phyloP scores from a whole-genome alignment of 1,284 basidiomycete genomes.

The Tilletia horrida region DNA sequence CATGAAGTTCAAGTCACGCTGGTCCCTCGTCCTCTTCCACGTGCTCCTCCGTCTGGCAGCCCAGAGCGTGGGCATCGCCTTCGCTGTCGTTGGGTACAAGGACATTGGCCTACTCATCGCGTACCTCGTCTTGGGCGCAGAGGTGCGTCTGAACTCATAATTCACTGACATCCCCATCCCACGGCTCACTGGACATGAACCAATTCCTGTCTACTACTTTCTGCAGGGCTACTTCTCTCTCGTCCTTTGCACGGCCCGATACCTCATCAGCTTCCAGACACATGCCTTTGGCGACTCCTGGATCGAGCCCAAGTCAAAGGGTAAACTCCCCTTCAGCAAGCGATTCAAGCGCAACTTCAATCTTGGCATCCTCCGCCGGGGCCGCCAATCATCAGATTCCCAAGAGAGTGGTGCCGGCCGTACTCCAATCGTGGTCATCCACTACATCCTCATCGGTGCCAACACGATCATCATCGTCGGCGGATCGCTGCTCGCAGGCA shows the following conservation, averaged over 20 bases:
- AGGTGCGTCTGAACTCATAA: conserved; percentile 4
- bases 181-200: no score
- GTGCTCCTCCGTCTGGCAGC: conserved; percentile 31
- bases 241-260: conserved; percentile 34
- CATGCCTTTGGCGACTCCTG: conserved; percentile 28
- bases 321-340: background rate
- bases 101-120: conserved; percentile 30
- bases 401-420: no score
- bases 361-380: background rate
- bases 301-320: conserved; percentile 23
- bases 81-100: conserved; percentile 27
- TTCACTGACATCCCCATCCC: no score
- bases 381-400: no score
- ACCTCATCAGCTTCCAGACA: conserved; percentile 38
- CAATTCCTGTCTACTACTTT: no score
- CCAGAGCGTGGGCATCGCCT: conserved; percentile 31
- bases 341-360: background rate
- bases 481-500: conserved; percentile 21
- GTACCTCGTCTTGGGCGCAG: conserved; percentile 35
- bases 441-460: conserved; percentile 26
- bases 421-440: conserved; percentile 5
- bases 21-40: conserved; percentile 31
- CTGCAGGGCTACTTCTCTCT: conserved; percentile 35
- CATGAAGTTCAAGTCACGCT: conserved; percentile 23
- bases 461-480: conserved; percentile 31